Percentiles rank a stretch among this genome's conserved stretches.
These are phyloP conservation scores for Colletotrichum spaethianum DNA, from an alignment of 2,329 filamentous ascomycete genomes.

Conservation along the genomic window DNA sequence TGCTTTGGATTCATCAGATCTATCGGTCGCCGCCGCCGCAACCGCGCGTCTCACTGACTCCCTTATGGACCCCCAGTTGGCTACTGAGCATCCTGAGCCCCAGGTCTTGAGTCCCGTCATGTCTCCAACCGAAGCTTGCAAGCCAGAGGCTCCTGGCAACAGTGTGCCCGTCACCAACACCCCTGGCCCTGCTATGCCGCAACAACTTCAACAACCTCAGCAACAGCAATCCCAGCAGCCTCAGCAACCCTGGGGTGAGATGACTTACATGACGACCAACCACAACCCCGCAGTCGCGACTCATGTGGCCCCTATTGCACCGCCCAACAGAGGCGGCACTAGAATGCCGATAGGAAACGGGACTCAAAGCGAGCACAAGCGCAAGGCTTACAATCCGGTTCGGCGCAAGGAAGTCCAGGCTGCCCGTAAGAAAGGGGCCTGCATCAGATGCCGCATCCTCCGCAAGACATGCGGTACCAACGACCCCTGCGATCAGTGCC, in stretches of 20 bases:
- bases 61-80: slow-evolving; percentile 67
- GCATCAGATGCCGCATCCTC: slow-evolving; percentile 75
- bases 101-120: slow-evolving; percentile 27
- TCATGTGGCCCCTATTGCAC: slow-evolving; percentile 39
- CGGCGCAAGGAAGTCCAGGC: slow-evolving; percentile 77
- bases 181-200: neutral
- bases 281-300: slow-evolving; percentile 33
- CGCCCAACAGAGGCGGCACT: slow-evolving; percentile 61
- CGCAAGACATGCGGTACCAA: slow-evolving; percentile 77
- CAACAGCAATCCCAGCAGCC: slow-evolving; percentile 23
- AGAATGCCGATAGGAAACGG: slow-evolving; percentile 57
- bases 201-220: slow-evolving; percentile 2
- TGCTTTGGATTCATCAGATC: slow-evolving; percentile 61
- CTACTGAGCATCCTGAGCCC: slow-evolving; percentile 28
- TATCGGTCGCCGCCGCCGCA: slow-evolving; percentile 71
- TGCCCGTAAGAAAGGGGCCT: slow-evolving; percentile 75
- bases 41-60: slow-evolving; percentile 68
- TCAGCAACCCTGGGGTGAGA: slow-evolving; percentile 67
- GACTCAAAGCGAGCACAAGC: slow-evolving; percentile 41
- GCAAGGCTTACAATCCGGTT: slow-evolving; percentile 56
- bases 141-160: slow-evolving; percentile 6
- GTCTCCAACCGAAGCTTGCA: slow-evolving; percentile 25
- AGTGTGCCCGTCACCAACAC: neutral
- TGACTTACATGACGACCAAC: slow-evolving; percentile 62
- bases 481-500: slow-evolving; percentile 74